Base-by-base conservation (phyloP, 768 basidiomycete species). In the Chalciporus piperatus region DNA sequence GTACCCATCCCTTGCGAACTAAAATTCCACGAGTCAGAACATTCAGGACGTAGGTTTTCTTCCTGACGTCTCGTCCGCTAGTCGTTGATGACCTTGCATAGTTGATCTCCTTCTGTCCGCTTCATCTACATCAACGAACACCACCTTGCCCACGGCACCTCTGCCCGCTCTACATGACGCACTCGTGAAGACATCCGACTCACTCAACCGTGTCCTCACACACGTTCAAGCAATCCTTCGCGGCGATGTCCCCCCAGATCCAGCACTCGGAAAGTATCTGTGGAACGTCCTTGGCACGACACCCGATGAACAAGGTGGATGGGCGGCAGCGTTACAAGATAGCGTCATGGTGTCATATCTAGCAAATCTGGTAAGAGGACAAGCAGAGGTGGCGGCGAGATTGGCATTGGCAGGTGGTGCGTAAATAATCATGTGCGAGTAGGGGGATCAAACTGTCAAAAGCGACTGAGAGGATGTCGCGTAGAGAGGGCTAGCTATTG, bases 341-440 rank as follows among this genome's bases (percentile, higher is more conserved):
- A 91, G 87, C 22, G 76, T 98, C 57, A 96, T 96, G 88, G 83
- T 98, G 51, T 89, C 91, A 48, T 98, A 98, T 72, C 77, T 98
- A 60, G 89, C 92, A 22, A 96, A 92, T 68, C 80, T 98, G 60
- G 87, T 97, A 52, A 84, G 93, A 60, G 85, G 92, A 50, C 95
- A 98, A 74, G 89, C 91, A 44, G 95, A 98, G 70, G 83, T 97
- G 32, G 92, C 92, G 3, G 82, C 90, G 28, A 82, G 95, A 61
- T 74, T 98, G 68, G 88, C 89, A 45, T 78, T 98, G 55, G 79
- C 88, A 27, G 76, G 80, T 22, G 62, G 68, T 11, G 44, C 49
- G 45, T 68, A 51, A 64, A 60, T 58, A 19, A 32, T n/a, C n/a
- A 23, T 12, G 35, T 33, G 27, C 42, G 32, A 17, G 50, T 46